Base-by-base conservation (phyloP, 345 rosid genomes). In the Populus nigra region DNA sequence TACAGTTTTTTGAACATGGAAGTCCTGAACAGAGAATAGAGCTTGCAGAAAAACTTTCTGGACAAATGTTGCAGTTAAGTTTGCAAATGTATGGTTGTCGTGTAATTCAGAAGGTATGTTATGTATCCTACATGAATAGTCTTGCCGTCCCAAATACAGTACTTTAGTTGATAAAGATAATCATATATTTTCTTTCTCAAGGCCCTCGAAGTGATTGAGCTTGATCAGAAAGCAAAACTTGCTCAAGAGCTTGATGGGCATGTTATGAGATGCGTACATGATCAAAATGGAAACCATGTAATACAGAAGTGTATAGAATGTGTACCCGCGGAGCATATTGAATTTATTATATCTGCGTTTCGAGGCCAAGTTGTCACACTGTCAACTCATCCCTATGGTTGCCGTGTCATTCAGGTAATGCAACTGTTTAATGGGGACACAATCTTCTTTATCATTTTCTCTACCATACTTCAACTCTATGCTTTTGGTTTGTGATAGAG, bases 51-150 rank as follows among this genome's bases (percentile, higher is more conserved):
- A 92, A 93, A 77, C 95, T 96, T 85, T 81, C 84, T 76, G 97
- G 97, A 75, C 94, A 93, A 84, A 89, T 93, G 87, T 77, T 96
- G 84, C 87, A 91, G 72, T 84, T 96, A 84, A 92, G 99, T 84
- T 81, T 96, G 83, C 99, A 96, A 84, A 96, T 96, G 99, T 96
- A 96, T 83, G 99, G 99, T 72, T 93, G 99, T 67, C 97, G 99
- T 76, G 99, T 96, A 76, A 93, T 96, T 81, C 98, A 96, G 79
- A 96, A 96, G 98, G 99, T 93, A 77, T 50, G 25, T 71, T 55
- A 49, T 85, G 81, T 16, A 47, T 63, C 65, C 66, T 81, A 92
- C 53, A 47, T 47, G 15, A 47, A 47, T 47, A 16, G 5, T 47
- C 17, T 15, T 47, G 18, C 53, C 6, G 18, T 47, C 53, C 16